These are phyloP conservation scores for Aspergillus cejpii DNA, from an alignment of 2,329 filamentous ascomycete species.

Conservation along the genomic window DNA sequence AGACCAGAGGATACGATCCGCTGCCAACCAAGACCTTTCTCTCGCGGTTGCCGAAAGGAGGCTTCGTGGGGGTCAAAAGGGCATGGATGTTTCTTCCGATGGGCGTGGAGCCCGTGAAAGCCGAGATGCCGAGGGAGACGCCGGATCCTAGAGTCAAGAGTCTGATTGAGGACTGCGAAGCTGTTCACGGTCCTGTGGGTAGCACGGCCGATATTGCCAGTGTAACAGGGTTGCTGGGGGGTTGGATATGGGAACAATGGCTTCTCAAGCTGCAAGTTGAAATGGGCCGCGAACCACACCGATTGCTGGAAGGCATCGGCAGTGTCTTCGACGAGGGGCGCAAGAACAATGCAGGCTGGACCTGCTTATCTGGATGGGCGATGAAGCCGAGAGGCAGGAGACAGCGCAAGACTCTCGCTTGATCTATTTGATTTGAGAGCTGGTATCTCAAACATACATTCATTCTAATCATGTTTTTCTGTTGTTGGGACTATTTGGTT, in stretches of 20 bases:
- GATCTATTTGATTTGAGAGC: constrained; percentile 3
- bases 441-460: not conserved
- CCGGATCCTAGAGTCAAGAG: constrained; percentile 34
- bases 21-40: constrained; percentile 76
- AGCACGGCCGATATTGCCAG: constrained; percentile 65
- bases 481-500: constrained; percentile 1
- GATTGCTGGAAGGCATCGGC: constrained; percentile 50
- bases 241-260: constrained; percentile 96
- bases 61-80: constrained; percentile 74
- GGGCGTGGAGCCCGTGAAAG: constrained; percentile 49
- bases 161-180: constrained; percentile 49
- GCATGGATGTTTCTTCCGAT: constrained; percentile 87
- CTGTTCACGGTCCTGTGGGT: constrained; percentile 51
- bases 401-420: not conserved
- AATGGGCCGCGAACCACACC: constrained; percentile 60
- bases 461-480: constrained; percentile 1
- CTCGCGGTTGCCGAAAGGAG: constrained; percentile 62
- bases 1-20: constrained; percentile 84
- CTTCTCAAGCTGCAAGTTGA: constrained; percentile 80
- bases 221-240: constrained; percentile 73
- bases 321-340: constrained; percentile 55
- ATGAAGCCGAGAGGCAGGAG: constrained; percentile 43
- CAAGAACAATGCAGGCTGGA: constrained; percentile 53
- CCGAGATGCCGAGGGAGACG: constrained; percentile 40
- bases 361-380: constrained; percentile 54